These are phyloP conservation scores for Schoenoplectus tabernaemontani DNA, from an alignment of 202 grass and related monocot species.

Conservation along the genomic window DNA sequence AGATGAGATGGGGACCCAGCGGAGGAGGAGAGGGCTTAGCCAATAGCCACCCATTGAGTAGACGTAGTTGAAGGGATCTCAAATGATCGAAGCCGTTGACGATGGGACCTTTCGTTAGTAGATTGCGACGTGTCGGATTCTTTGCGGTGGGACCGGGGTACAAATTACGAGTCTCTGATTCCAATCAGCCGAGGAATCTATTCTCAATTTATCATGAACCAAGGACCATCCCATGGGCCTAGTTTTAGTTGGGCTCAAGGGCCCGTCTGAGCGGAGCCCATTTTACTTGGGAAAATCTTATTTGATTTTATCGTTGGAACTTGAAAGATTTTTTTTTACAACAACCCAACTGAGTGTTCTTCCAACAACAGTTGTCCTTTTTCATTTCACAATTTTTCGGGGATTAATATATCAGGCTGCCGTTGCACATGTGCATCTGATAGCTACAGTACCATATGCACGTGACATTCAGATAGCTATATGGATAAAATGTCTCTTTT, in stretches of 20 bases:
- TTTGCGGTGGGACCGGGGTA: not conserved
- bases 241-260: no score
- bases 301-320: not conserved
- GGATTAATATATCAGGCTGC: no score
- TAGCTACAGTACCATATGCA: no score
- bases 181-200: not conserved
- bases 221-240: not conserved
- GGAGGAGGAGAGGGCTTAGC: no score
- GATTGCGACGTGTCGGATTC: constrained; percentile 15
- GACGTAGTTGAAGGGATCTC: no score
- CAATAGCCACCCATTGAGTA: not conserved
- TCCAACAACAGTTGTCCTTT: no score
- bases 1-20: not conserved
- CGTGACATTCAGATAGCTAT: no score
- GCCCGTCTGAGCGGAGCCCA: no score
- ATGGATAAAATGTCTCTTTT: no score
- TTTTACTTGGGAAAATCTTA: not conserved
- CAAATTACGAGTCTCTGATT: not conserved
- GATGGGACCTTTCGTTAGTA: not conserved
- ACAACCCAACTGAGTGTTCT: no score
- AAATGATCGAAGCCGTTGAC: not conserved
- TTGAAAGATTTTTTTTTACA: not conserved
- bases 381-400: no score
- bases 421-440: no score
- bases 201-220: not conserved